Evolutionary conservation across 2,329 filamentous ascomycete genomes (phyloP), one percentile per base, ranked within the genome.

Genomic region (Sarocladium strictum): DNA sequence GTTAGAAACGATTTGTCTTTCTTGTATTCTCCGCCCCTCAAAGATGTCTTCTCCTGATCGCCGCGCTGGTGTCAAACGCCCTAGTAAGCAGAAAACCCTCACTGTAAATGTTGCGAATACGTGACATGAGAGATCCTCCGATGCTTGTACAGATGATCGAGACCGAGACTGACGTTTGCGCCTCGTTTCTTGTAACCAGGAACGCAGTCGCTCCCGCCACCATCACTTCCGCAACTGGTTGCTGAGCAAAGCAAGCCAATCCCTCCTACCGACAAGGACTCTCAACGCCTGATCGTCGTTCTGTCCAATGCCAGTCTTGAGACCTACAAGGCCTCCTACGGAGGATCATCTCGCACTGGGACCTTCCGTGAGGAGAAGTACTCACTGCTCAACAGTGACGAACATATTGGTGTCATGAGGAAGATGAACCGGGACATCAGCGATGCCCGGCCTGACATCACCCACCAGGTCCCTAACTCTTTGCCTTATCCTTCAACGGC

Each of bases 371-470:
- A 97, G 65, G 93, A 97, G 69, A 97, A 97, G 72, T 99, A 96
- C 74, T 96, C 93, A 58, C 79, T 99, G 53, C 85, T 99, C 66
- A 99, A 99, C 79, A 97, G 92, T 72, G 94, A 99, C 68, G 94
- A 99, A 74, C 94, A 99, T 70, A 99, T 99, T 63, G 94, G 94
- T 59, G 89, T 97, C 61, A 96, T 99, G 91, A 87, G 94, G 66
- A 99, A 97, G 79, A 97, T 97, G 93, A 96, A 96, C 70, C 83
- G 94, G 63, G 94, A 99, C 69, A 97, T 99, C 61, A 97, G 92
- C 70, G 94, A 99, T 73, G 94, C 94, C 57, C 85, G 94, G 63
- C 94, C 94, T 43, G 94, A 99, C 72, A 99, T 99, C 66, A 96
- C 94, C 45, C 94, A 99, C 71, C 94, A 97, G 90, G 93, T 97